A percentile compares a stretch with the other conserved stretches of the same genome.
These are phyloP conservation scores for Tarenaya hassleriana DNA, from an alignment of 345 rosid species.

Conservation along the genomic window DNA sequence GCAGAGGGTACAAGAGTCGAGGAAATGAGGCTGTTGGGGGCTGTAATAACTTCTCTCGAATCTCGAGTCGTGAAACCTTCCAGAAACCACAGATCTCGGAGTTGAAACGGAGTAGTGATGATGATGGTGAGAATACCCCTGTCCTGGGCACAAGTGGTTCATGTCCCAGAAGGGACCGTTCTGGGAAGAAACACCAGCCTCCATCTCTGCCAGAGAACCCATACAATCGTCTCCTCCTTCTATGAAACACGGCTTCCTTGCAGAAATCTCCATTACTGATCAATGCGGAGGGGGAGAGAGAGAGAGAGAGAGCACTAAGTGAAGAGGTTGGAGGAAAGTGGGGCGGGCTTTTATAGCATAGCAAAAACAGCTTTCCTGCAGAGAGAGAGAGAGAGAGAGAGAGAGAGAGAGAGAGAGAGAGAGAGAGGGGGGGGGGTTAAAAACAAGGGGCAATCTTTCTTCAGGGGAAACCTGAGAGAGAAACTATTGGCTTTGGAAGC, in stretches of 20 bases:
- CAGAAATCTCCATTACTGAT: constrained; percentile 28
- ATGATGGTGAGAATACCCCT: constrained; percentile 20
- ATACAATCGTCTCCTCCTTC: constrained; percentile 54
- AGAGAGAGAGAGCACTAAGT: constrained; percentile 15
- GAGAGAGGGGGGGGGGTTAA: too few relatives aligned
- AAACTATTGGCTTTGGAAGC: constrained; percentile 44
- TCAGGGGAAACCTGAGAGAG: too few relatives aligned
- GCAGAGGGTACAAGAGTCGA: constrained; percentile 68
- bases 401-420: too few relatives aligned
- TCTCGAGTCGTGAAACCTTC: constrained; percentile 60
- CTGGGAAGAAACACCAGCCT: constrained; percentile 45
- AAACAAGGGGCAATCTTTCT: constrained; percentile 40
- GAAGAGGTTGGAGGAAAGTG: constrained; percentile 19
- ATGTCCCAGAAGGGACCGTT: constrained; percentile 28
- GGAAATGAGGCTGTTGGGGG: constrained; percentile 50
- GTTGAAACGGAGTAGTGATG: constrained; percentile 37
- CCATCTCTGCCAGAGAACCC: constrained; percentile 55
- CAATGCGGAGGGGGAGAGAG: constrained; percentile 6
- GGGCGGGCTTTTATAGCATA: constrained; percentile 31
- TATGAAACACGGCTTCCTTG: constrained; percentile 42
- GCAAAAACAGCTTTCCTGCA: constrained; percentile 16
- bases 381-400: constrained; percentile 15
- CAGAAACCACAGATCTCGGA: constrained; percentile 42
- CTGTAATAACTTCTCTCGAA: constrained; percentile 28
- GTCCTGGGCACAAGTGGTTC: constrained; percentile 8